Base-by-base conservation (phyloP, 805 yeast species). In the Candida chilensis region DNA sequence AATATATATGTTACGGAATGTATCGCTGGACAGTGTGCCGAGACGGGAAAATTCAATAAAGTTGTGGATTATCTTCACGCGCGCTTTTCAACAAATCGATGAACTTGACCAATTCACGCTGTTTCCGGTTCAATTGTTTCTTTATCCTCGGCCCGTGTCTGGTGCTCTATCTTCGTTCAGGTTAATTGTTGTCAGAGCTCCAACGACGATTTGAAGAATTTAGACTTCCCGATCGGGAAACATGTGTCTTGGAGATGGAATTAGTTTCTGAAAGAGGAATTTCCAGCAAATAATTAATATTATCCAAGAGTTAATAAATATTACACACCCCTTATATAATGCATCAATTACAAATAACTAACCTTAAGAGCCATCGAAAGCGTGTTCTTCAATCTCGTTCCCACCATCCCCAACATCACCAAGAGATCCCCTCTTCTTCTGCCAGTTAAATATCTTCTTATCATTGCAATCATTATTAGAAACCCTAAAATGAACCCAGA, bases 361-460 rank as follows among this genome's bases (percentile, higher is more conserved):
- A 22, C 25, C 13, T 22, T 22, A 7, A 22, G 13, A n/a, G 25
- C 25, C 25, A 22, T 22, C 6, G n/a, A 7, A 11, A 22, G 6
- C n/a, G 25, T 22, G 13, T 15, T 22, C 25, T 22, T 22, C 34
- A 32, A 27, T 22, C 16, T 32, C 18, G 29, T 17, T 48, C 37
- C 26, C 48, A 38, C 27, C 43, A 34, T 12, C 40, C 31, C 17
- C 47, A 34, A 27, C 47, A 39, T 12, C 48, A 35, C 22, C 47
- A 35, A 20, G 38, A 34, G 18, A 11, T 22, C 25, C 13, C 25
- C 13, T 22, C 25, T 22, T 22, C 12, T 22, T 7, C 12, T n/a
- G 7, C 7, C 6, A 7, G 12, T 22, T 15, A 22, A 8, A 6
- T n/a, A n/a, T 15, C 13, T 22, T 11, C 13, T 22, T n/a, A 7